Evolutionary conservation across 2,329 filamentous ascomycete genomes (phyloP).

Genomic region (Neocucurbitaria cava): DNA sequence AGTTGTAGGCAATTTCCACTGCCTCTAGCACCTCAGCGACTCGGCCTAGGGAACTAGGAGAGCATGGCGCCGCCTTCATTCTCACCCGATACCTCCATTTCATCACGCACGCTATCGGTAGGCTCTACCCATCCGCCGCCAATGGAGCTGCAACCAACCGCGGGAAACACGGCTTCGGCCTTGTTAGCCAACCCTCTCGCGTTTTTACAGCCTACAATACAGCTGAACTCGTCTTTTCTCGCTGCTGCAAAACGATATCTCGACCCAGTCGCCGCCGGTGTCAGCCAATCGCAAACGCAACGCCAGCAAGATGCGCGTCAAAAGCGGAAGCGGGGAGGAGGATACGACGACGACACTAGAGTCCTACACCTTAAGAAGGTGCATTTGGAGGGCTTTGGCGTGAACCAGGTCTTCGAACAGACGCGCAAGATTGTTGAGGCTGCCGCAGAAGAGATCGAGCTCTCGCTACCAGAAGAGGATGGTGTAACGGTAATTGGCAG

Average conservation of each 20-base stretch:
- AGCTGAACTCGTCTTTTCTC: constrained; percentile 73
- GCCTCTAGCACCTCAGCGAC: not conserved
- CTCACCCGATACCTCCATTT: constrained; percentile 49
- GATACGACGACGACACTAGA: constrained; percentile 53
- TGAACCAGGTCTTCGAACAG: constrained; percentile 93
- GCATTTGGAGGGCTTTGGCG: constrained; percentile 85
- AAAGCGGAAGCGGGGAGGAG: constrained; percentile 76
- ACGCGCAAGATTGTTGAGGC: constrained; percentile 81
- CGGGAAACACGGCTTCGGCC: constrained; percentile 61
- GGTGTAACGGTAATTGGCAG: constrained; percentile 24
- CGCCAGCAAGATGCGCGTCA: constrained; percentile 71
- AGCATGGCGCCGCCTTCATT: constrained; percentile 44
- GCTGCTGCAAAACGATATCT: constrained; percentile 80
- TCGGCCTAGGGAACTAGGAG: not conserved
- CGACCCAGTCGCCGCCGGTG: constrained; percentile 75
- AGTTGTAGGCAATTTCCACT: not conserved
- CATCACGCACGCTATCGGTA: constrained; percentile 49
- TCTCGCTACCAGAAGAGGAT: constrained; percentile 49
- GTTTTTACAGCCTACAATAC: constrained; percentile 76
- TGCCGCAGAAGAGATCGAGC: constrained; percentile 62
- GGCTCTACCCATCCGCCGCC: constrained; percentile 44
- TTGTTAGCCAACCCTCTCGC: constrained; percentile 70
- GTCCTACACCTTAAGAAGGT: constrained; percentile 81
- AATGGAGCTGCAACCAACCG: constrained; percentile 39
- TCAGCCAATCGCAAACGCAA: constrained; percentile 75